Conservation (phyloP, 352 stramenopile species). For the Saprolegnia diclina region DNA sequence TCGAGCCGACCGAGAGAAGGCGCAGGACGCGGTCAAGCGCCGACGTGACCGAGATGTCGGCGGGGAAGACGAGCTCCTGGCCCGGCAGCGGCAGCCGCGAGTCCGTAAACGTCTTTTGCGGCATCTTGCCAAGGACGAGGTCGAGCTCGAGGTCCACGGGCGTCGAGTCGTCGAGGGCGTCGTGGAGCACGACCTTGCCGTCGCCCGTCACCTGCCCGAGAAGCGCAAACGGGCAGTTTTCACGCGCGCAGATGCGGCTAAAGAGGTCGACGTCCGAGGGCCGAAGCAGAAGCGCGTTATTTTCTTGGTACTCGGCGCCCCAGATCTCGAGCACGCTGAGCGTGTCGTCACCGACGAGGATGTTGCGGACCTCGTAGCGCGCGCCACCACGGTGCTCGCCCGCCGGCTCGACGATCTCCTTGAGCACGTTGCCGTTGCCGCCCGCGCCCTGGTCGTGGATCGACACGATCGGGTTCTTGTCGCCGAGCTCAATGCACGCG, state of each 20-base stretch:
- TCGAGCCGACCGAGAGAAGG: slow-evolving; percentile 95
- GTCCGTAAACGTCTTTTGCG: slow-evolving; percentile 98
- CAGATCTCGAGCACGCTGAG: slow-evolving; percentile 99
- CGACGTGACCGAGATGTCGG: slow-evolving; percentile 81
- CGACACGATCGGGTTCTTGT: slow-evolving; percentile 97
- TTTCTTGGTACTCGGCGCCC: slow-evolving; percentile 99
- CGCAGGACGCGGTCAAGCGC: slow-evolving; percentile 94
- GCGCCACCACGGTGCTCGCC: slow-evolving; percentile 83
- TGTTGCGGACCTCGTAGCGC: slow-evolving; percentile 95
- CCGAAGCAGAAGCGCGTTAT: slow-evolving; percentile 95
- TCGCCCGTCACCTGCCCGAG: slow-evolving; percentile 95
- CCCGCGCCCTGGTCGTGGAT: slow-evolving; percentile 99
- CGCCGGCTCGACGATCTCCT: slow-evolving; percentile 97
- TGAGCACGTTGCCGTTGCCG: slow-evolving; percentile 99
- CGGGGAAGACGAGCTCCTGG: slow-evolving; percentile 69
- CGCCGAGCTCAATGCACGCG: slow-evolving; percentile 95
- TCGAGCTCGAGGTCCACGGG: slow-evolving; percentile 97
- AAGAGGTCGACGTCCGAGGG: slow-evolving; percentile 89
- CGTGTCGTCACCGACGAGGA: slow-evolving; percentile 96
- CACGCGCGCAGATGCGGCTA: slow-evolving; percentile 91
- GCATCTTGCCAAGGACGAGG: slow-evolving; percentile 98
- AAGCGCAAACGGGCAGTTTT: slow-evolving; percentile 96
- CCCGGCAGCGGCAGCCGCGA: slow-evolving; percentile 51
- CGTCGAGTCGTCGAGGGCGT: slow-evolving; percentile 91
- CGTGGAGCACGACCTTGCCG: slow-evolving; percentile 94